phyloP scores from a whole-genome alignment of 495 filamentous ascomycete genomes.

The Entonaema liquescens region DNA sequence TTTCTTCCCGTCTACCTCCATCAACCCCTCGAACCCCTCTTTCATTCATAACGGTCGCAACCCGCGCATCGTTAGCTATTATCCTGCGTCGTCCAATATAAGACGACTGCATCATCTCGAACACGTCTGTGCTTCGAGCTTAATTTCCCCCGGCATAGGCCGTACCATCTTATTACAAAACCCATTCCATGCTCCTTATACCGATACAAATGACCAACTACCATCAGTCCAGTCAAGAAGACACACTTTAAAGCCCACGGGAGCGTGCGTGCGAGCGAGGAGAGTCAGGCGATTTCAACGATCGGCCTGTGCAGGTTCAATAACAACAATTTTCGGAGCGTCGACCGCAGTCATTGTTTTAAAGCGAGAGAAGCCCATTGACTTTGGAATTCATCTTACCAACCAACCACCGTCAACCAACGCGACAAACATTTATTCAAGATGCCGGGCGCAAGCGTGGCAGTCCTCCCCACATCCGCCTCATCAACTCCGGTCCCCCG shows the following conservation, averaged over 20 bases:
- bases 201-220: conserved; percentile 65
- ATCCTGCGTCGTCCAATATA: conserved; percentile 35
- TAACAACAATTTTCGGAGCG: conserved; percentile 40
- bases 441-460: conserved; percentile 74
- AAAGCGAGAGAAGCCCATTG: conserved; percentile 37
- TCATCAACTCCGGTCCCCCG: conserved; percentile 68
- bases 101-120: conserved; percentile 63
- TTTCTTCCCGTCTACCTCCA: conserved; percentile 49
- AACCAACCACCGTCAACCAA: conserved; percentile 48
- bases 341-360: conserved; percentile 48
- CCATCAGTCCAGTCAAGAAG: conserved; percentile 58
- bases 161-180: conserved; percentile 35
- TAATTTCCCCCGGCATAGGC: conserved; percentile 44
- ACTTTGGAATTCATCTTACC: conserved; percentile 31
- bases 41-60: conserved; percentile 50
- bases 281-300: conserved; percentile 62
- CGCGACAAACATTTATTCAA: conserved; percentile 56
- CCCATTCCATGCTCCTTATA: conserved; percentile 62
- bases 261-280: conserved; percentile 62
- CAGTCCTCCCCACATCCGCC: conserved; percentile 63
- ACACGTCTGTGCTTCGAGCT: conserved; percentile 53
- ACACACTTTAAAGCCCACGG: conserved; percentile 70
- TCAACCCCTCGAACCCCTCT: conserved; percentile 62
- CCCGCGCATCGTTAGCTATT: conserved; percentile 45
- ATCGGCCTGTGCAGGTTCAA: conserved; percentile 58